Base-by-base conservation (phyloP, 257 asterid genomes). In the Scutellaria galericulata region DNA sequence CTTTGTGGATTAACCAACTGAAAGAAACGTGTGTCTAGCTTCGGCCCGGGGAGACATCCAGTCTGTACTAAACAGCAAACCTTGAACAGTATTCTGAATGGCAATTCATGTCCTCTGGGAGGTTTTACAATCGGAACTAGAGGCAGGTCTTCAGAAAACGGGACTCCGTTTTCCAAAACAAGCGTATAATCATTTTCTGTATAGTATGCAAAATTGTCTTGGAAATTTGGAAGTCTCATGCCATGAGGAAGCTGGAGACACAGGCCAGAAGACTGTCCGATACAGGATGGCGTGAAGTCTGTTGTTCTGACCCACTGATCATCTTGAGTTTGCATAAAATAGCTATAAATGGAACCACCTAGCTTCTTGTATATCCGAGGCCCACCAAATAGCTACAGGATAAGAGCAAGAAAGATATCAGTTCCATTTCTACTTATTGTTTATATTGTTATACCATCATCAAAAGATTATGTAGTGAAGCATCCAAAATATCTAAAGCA, bases 241-340 rank as follows among this genome's bases (percentile, higher is more conserved):
- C 73, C 83, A 5, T 18, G 9, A 20, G 88, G 90, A 70, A 94
- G 86, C 83, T 87, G 82, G 68, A 94, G 80, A 71, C 96, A 91
- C 74, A 94, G 37, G 13, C 96, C 88, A 15, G 99, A 91, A 60
- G 99, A 87, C 61, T 89, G 96, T 51, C 99, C 99, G 12, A 91
- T 88, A 64, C 78, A 75, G 9, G 82, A 81, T 47, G 74, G 64
- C 48, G 98, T 80, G 63, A 89, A 94, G 68, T 94, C 98, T 6
- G 93, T 85, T 7, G 99, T 91, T 76, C 99, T 85, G 15, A 89
- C 80, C 97, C 98, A 94, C 74, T 88, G 97, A 27, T 91, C 97
- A 60, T 91, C 97, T 20, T 80, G 87, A 55, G 85, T 67, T 41
- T 86, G 86, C 78, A 0, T 13, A 50, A 0, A 86, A 72, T 15